Percentiles rank a stretch among this genome's conserved stretches.
Conservation (phyloP, 306 rosid genomes). For the Corylus heterophylla region DNA sequence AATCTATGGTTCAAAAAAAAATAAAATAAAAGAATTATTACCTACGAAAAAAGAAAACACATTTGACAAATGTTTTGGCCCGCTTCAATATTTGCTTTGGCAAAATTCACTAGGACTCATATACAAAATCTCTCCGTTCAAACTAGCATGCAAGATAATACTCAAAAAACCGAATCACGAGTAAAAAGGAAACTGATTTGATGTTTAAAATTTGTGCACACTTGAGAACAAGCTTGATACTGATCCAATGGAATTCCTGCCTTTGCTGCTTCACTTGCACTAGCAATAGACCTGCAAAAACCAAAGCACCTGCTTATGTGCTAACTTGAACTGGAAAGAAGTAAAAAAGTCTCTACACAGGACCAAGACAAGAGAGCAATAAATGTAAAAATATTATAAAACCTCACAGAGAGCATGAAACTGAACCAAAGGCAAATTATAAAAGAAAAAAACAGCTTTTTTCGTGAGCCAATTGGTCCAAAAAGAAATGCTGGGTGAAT, state of each 20-base stretch:
- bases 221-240: conserved; percentile 48
- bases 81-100: conserved; percentile 2
- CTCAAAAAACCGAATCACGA: neutral
- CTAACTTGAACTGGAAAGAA: neutral
- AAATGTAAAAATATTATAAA: neutral
- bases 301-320: conserved; percentile 5
- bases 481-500: neutral
- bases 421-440: neutral
- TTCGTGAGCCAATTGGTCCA: neutral
- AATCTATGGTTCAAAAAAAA: neutral
- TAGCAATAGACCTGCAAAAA: conserved; percentile 49
- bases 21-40: conserved; percentile 1
- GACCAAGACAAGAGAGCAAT: neutral
- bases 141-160: conserved; percentile 21
- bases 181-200: conserved; percentile 28
- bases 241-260: conserved; percentile 57
- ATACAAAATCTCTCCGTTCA: conserved; percentile 11
- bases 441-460: neutral
- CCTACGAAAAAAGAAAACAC: neutral
- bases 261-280: conserved; percentile 62
- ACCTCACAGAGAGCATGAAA: neutral
- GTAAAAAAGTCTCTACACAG: conserved; percentile 3
- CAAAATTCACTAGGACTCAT: conserved; percentile 27
- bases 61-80: neutral
- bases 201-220: conserved; percentile 34